A percentile compares a stretch with the other conserved stretches of the same genome.
Evolutionary conservation across 305 asterid species (phyloP).

Genomic region (Fraxinus nigra): DNA sequence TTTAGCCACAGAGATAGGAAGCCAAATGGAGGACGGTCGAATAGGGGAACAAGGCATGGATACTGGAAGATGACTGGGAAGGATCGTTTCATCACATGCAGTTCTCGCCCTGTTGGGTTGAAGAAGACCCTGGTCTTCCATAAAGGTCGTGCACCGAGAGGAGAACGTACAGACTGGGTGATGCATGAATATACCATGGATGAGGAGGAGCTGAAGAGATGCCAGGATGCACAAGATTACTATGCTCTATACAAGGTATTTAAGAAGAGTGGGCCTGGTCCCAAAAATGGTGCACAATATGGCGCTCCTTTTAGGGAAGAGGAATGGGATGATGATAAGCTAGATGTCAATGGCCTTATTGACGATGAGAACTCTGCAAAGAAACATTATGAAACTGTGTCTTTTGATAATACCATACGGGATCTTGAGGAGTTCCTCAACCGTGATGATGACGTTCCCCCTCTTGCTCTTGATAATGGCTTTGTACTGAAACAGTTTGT

Average conservation of each 20-base stretch:
- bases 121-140: slow-evolving; percentile 93
- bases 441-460: neutral
- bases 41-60: slow-evolving; percentile 66
- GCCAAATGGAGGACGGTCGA: slow-evolving; percentile 76
- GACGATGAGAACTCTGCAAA: neutral
- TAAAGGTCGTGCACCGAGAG: slow-evolving; percentile 83
- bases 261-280: slow-evolving; percentile 36
- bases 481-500: neutral
- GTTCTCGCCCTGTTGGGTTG: slow-evolving; percentile 71
- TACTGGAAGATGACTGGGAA: slow-evolving; percentile 97
- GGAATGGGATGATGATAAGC: slow-evolving; percentile 24
- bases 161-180: slow-evolving; percentile 95
- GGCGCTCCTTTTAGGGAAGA: slow-evolving; percentile 34
- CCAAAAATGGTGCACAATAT: slow-evolving; percentile 33
- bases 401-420: neutral
- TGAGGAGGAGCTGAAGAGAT: slow-evolving; percentile 49
- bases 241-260: slow-evolving; percentile 28
- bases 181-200: slow-evolving; percentile 93
- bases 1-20: slow-evolving; percentile 81
- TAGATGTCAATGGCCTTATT: neutral
- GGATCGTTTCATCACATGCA: slow-evolving; percentile 62
- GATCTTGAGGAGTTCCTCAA: slow-evolving; percentile 15
- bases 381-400: neutral
- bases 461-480: neutral
- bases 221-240: neutral